A percentile compares a stretch with the other conserved stretches of the same genome.
Evolutionary conservation across 257 asterid species (phyloP).

Genomic region (Jaltomata sinuosa): DNA sequence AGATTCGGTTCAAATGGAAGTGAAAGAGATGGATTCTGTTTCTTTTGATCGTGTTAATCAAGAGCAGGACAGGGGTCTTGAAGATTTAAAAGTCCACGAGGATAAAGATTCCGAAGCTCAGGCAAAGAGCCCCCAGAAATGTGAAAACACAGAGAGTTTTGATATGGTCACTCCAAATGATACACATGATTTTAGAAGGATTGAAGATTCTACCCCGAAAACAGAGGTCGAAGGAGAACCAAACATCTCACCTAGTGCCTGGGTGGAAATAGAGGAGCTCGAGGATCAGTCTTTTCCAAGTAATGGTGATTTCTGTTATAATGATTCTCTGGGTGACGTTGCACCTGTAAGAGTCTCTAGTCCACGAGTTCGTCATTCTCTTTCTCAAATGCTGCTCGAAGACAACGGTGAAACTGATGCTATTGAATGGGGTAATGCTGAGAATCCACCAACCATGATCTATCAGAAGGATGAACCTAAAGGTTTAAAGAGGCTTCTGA

Average conservation of each 20-base stretch:
- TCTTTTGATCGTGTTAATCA: constrained; percentile 33
- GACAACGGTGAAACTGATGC: constrained; percentile 70
- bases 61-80: constrained; percentile 34
- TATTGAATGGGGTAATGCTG: constrained; percentile 90
- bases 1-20: constrained; percentile 23
- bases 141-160: constrained; percentile 32
- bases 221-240: constrained; percentile 46
- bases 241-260: constrained; percentile 71
- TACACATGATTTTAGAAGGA: constrained; percentile 9
- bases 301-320: constrained; percentile 9
- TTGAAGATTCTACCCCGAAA: constrained; percentile 9
- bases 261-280: constrained; percentile 87
- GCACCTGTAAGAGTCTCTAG: constrained; percentile 48
- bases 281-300: constrained; percentile 37
- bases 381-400: constrained; percentile 93
- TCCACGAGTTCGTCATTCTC: constrained; percentile 87
- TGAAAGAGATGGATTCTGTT: constrained; percentile 24
- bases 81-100: constrained; percentile 12
- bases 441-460: constrained; percentile 70
- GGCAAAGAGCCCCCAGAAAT: constrained; percentile 26
- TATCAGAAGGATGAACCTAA: constrained; percentile 83
- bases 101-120: constrained; percentile 16
- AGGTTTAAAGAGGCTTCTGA: constrained; percentile 89
- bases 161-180: constrained; percentile 15
- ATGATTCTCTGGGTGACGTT: constrained; percentile 26